Base-by-base conservation (phyloP, 2,329 filamentous ascomycete species). In the Knoxdaviesia proteae region DNA sequence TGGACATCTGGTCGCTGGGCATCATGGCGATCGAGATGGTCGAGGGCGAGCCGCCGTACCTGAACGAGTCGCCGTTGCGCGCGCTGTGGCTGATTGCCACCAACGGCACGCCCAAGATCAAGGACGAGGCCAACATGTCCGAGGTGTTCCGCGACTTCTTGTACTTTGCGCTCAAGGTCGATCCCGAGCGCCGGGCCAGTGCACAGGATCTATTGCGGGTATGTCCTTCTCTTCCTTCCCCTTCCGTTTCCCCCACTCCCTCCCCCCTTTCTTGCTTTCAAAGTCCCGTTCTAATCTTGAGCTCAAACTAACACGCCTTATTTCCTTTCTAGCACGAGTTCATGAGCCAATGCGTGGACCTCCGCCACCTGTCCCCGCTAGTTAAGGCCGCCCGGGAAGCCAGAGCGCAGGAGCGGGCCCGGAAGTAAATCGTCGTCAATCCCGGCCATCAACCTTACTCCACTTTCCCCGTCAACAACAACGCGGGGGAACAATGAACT, bases 21-120 rank as follows among this genome's bases (percentile, higher is more conserved):
- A 98, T 98, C 62, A 96, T 98, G 90, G 86, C 90, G 6, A 96
- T 98, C 54, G 90, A 98, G 61, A 98, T 98, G 90, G 94, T 98
- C 49, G 90, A 96, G 62, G 90, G 88, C 57, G 90, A 96, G 59
- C 90, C 90, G 8, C 90, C 90, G 30, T 98, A 96, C 57, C 68
- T 98, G 46, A 96, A 87, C 36, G 90, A 98, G 59, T 92, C 84
- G 35, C 90, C 90, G 5, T 69, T 98, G 30, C 77, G 88, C 47
- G 90, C 90, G 1, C 69, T 98, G 35, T 98, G 90, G 69, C 64
- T 98, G 52, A 98, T 98, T 58, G 90, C 90, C 43, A 96, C 90
- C 34, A 94, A 94, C 55, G 90, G 90, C 40, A 96, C 90, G 10
- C 90, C 90, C 2, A 70, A 79, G 42, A 93, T 98, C 62, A 96